phyloP scores from a whole-genome alignment of 2,329 filamentous ascomycete genomes.

The Sporothrix variecibatus region DNA sequence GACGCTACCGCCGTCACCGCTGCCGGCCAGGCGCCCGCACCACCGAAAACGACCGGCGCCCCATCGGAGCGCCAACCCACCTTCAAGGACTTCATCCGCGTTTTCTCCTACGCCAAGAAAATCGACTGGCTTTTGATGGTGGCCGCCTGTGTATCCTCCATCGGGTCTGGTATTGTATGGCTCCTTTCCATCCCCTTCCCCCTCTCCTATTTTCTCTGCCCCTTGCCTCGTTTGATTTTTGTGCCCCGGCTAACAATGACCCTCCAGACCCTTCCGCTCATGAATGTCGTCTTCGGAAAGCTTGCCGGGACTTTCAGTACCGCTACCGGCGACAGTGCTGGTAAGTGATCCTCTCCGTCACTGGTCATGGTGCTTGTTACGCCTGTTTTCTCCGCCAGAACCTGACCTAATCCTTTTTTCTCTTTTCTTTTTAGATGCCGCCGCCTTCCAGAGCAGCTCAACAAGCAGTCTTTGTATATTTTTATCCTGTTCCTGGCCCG shows the following conservation, averaged over 20 bases:
- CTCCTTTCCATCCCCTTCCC: background rate
- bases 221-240: background rate
- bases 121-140: conserved; percentile 54
- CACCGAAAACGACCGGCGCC: background rate
- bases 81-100: conserved; percentile 51
- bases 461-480: conserved; percentile 62
- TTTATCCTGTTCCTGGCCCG: conserved; percentile 70
- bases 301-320: conserved; percentile 53
- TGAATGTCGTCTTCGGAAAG: conserved; percentile 61
- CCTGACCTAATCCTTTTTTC: background rate
- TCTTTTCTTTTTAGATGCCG: conserved; percentile 36
- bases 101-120: conserved; percentile 57
- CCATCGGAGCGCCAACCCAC: conserved; percentile 47
- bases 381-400: background rate
- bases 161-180: conserved; percentile 52
- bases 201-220: conserved; percentile 5
- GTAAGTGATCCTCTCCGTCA: conserved; percentile 6
- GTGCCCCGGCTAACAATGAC: background rate
- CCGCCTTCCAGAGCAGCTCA: conserved; percentile 45
- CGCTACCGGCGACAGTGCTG: conserved; percentile 31
- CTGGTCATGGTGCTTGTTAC: background rate
- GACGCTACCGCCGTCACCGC: background rate
- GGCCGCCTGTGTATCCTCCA: conserved; percentile 50
- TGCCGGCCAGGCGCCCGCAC: conserved; percentile 34
- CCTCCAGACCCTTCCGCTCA: conserved; percentile 54